Evolutionary conservation across 2,329 filamentous ascomycete genomes (phyloP).

Genomic region (Arthrobotrys megalospora): DNA sequence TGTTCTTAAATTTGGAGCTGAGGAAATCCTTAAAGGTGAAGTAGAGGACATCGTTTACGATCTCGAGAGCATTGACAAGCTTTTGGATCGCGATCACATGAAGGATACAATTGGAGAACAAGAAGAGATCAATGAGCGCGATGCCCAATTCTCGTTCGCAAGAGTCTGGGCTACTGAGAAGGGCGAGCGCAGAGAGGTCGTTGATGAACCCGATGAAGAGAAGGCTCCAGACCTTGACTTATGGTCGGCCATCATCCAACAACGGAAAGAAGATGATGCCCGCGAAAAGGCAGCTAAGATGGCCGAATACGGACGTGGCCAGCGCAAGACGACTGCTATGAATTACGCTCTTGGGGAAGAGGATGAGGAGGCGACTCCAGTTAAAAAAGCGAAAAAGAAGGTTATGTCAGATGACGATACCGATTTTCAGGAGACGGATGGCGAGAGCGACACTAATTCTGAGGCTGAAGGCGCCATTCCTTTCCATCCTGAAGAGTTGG

Average conservation of each 20-base stretch:
- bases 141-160: slow-evolving; percentile 89
- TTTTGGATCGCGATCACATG: slow-evolving; percentile 87
- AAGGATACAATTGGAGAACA: slow-evolving; percentile 76
- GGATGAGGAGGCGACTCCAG: slow-evolving; percentile 30
- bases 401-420: slow-evolving; percentile 63
- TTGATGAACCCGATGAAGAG: slow-evolving; percentile 73
- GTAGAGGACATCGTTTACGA: slow-evolving; percentile 82
- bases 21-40: slow-evolving; percentile 78
- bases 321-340: slow-evolving; percentile 72
- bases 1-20: slow-evolving; percentile 87
- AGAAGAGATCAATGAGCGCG: slow-evolving; percentile 76
- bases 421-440: slow-evolving; percentile 65
- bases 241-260: slow-evolving; percentile 90
- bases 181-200: slow-evolving; percentile 73
- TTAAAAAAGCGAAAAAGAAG: slow-evolving; percentile 34
- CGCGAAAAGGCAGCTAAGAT: slow-evolving; percentile 78
- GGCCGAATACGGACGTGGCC: slow-evolving; percentile 87
- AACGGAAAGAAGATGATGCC: slow-evolving; percentile 84
- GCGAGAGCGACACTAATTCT: slow-evolving; percentile 62
- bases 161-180: slow-evolving; percentile 92
- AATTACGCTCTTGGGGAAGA: slow-evolving; percentile 45
- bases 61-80: slow-evolving; percentile 82
- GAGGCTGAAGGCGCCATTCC: slow-evolving; percentile 63
- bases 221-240: slow-evolving; percentile 76
- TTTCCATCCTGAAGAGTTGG: slow-evolving; percentile 62